Evolutionary conservation across 2,329 filamentous ascomycete genomes (phyloP), one percentile per base, ranked within the genome.

Genomic region (Beauveria brongniartii): DNA sequence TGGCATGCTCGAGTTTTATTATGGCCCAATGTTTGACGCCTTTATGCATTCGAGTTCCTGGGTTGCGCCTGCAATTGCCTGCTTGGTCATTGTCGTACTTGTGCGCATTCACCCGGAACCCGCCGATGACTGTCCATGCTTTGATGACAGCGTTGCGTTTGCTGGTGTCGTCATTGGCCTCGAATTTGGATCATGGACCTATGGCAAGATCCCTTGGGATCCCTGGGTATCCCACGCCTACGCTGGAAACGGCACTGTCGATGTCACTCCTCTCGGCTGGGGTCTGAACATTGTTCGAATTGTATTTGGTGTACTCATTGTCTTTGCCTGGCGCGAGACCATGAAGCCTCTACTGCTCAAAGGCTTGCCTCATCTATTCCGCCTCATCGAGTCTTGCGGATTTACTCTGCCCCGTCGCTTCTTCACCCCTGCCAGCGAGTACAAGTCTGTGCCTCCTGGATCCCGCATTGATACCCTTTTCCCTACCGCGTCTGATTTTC

Each of bases 81-180:
- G 86, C 1, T 66, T 92, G 18, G 70, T 87, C 22, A 84, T 96
- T 51, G 80, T 94, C 61, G 76, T 88, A 8, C 80, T 96, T 8
- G 89, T 97, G 26, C 86, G 93, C 61, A 87, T 97, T 37, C 93
- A 99, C 69, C 94, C 94, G 0, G 94, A 99, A 69, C 94, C 94
- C 0, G 94, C 92, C 1, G 94, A 99, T 71, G 91, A 97, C 72
- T 99, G 94, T 67, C 93, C 93, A 5, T 97, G 93, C 73, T 97
- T 95, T 70, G 93, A 97, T 71, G 93, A 97, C 75, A 96, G 91
- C 67, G 91, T 97, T 54, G 88, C 92, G 3, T 97, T 97, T 74
- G 88, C 91, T 22, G 93, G 91, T 1, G 92, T 97, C 24, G 82
- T 96, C 59, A 90, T 97, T 67, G 94, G 94, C 0, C 78, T 91